Percentiles rank a stretch among this genome's conserved stretches.
Conservation (phyloP, 345 rosid genomes). For the Kernera saxatilis region DNA sequence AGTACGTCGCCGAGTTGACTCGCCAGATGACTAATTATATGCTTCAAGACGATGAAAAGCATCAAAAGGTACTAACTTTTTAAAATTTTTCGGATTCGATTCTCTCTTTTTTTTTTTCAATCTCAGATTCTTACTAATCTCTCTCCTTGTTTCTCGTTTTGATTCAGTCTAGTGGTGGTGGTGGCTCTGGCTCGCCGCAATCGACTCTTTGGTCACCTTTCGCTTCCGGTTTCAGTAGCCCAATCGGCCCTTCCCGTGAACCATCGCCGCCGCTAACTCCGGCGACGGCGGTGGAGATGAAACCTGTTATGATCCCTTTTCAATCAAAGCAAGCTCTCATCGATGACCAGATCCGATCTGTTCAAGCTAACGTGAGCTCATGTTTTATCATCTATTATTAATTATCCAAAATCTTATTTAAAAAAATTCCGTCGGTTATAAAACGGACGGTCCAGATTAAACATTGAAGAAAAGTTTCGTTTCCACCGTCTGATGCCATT, state of each 20-base stretch:
- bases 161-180: conserved; percentile 34
- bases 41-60: conserved; percentile 37
- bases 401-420: not conserved
- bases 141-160: not conserved
- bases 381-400: not conserved
- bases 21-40: conserved; percentile 78
- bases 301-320: conserved; percentile 16
- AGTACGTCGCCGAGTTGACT: conserved; percentile 56
- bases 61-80: conserved; percentile 17
- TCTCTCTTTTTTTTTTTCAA: not conserved
- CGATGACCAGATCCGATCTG: conserved; percentile 52
- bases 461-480: not conserved
- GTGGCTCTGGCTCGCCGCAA: conserved; percentile 36
- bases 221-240: conserved; percentile 32
- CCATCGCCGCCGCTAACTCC: conserved; percentile 36
- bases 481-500: conserved; percentile 6
- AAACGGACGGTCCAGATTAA: conserved; percentile 8
- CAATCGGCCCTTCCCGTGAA: conserved; percentile 34
- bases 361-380: conserved; percentile 46
- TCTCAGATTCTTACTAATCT: not conserved
- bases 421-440: not conserved
- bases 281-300: conserved; percentile 23
- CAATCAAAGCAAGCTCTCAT: conserved; percentile 51
- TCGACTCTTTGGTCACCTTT: conserved; percentile 42
- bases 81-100: conserved; percentile 8